Percentiles rank a stretch among this genome's conserved stretches.
These are phyloP conservation scores for Pinus tabuliformis DNA, from an alignment of 75 land plant genomes.

Conservation along the genomic window DNA sequence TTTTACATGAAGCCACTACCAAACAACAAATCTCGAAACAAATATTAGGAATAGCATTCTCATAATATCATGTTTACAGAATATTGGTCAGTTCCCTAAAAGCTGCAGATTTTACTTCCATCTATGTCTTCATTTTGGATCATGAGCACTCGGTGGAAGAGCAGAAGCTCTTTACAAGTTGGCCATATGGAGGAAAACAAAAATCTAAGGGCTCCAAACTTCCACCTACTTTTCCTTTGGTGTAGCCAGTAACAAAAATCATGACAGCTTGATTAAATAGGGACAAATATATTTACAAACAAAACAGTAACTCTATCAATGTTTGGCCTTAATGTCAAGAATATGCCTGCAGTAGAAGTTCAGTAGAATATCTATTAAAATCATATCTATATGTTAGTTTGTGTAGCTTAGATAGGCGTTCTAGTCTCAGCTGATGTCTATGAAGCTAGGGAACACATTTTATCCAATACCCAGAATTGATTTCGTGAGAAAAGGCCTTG, in stretches of 20 bases:
- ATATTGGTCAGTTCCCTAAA: neutral
- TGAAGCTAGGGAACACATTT: too few species aligned
- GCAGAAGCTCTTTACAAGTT: neutral
- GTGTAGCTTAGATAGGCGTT: too few species aligned
- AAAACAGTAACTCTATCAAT: neutral
- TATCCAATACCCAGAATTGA: too few species aligned
- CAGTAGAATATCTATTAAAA: neutral
- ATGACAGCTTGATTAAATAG: neutral
- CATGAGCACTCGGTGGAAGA: neutral
- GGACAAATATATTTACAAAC: neutral
- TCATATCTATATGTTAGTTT: too few species aligned
- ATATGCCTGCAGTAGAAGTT: conserved; percentile 21
- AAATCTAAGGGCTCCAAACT: neutral
- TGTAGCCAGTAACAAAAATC: neutral
- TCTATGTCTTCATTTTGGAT: neutral
- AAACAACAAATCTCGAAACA: neutral
- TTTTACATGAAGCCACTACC: neutral
- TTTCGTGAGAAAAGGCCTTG: too few species aligned
- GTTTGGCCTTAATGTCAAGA: neutral
- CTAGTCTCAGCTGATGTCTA: too few species aligned
- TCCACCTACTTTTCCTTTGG: neutral
- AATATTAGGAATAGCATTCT: neutral
- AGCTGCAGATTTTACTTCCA: neutral
- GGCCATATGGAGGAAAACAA: neutral
- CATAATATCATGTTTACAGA: neutral